These are phyloP conservation scores for Pythium aristosporum DNA, from an alignment of 352 stramenopile genomes.

Conservation along the genomic window DNA sequence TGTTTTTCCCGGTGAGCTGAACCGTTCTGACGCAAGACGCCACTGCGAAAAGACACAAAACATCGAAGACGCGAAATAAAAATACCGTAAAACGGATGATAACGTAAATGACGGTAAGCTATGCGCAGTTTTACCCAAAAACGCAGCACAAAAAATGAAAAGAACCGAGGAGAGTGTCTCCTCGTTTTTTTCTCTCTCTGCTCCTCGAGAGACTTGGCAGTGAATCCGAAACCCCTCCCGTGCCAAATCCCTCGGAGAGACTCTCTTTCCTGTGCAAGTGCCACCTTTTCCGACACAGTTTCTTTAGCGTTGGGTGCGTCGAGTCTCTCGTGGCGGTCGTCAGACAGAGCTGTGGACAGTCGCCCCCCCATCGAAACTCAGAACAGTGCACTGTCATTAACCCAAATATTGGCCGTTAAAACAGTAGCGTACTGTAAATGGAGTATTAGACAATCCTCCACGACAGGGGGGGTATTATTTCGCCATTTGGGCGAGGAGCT, in stretches of 20 bases:
- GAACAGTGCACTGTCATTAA: constrained; percentile 6
- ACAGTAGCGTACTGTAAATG: not conserved
- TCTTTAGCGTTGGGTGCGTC: too few relatives aligned
- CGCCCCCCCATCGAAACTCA: not conserved
- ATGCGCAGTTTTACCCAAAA: not conserved
- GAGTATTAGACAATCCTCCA: not conserved
- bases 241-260: too few relatives aligned
- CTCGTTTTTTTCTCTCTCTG: too few relatives aligned
- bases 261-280: too few relatives aligned
- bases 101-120: not conserved
- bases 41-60: constrained; percentile 9
- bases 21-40: constrained; percentile 3
- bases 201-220: too few relatives aligned
- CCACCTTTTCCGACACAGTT: too few relatives aligned
- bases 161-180: too few relatives aligned
- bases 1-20: constrained; percentile 18
- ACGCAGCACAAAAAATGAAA: not conserved
- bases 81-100: too few relatives aligned
- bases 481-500: constrained; percentile 27
- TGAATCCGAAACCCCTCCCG: too few relatives aligned
- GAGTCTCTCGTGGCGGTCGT: not conserved
- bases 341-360: not conserved
- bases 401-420: not conserved
- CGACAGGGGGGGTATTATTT: constrained; percentile 8
- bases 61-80: constrained; percentile 11